Evolutionary conservation across 164 flowering plant species (phyloP).

Genomic region (Vitis cinerea): DNA sequence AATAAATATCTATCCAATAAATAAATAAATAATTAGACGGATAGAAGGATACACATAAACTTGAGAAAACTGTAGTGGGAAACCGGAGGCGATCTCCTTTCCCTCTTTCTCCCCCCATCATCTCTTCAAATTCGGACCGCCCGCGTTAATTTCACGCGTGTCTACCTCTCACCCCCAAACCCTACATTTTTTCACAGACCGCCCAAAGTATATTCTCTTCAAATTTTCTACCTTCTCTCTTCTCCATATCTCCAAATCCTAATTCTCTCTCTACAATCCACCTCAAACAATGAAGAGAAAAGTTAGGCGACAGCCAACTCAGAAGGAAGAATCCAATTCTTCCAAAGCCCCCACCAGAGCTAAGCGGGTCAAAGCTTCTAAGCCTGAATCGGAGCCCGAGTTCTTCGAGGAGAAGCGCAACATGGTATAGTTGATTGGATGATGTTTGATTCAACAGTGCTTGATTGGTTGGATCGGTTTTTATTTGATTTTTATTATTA

Average conservation of each 20-base stretch:
- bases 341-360: constrained; percentile 29
- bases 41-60: no score
- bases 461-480: background rate
- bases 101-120: background rate
- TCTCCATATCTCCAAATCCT: constrained; percentile 6
- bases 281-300: constrained; percentile 19
- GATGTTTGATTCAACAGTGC: background rate
- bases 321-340: constrained; percentile 22
- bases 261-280: background rate
- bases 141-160: constrained; percentile 13
- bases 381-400: constrained; percentile 53
- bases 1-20: no score
- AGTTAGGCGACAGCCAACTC: constrained; percentile 9
- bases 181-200: background rate
- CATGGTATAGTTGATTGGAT: constrained; percentile 41
- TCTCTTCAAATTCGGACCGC: constrained; percentile 8
- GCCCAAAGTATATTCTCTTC: no score
- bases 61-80: no score
- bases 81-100: no score
- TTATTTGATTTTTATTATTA: background rate
- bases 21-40: no score
- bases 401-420: constrained; percentile 70
- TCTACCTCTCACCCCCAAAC: constrained; percentile 1
- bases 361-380: constrained; percentile 51
- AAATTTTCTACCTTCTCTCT: background rate